These are phyloP conservation scores for Obba rivulosa DNA, from an alignment of 768 basidiomycete species.

Conservation along the genomic window DNA sequence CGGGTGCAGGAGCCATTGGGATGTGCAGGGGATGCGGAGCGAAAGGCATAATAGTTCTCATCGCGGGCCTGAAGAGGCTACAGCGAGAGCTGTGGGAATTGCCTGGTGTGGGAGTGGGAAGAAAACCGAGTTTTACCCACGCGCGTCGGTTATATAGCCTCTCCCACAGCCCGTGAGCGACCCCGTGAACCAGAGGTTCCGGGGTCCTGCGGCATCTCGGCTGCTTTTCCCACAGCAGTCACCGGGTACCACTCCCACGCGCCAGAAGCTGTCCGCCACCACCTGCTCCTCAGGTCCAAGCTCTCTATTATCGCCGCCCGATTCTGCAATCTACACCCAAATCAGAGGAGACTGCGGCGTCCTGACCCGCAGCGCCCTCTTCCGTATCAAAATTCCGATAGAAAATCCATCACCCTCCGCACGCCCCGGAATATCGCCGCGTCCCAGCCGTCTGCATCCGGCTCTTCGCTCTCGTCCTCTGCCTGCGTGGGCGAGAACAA, in stretches of 20 bases:
- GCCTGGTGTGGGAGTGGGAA: constrained; percentile 39
- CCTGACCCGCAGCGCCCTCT: too few relatives aligned
- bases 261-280: too few relatives aligned
- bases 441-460: constrained; percentile 11
- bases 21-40: constrained; percentile 37
- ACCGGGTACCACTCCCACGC: too few relatives aligned
- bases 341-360: too few relatives aligned
- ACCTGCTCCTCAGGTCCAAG: too few relatives aligned
- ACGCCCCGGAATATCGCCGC: constrained; percentile 18
- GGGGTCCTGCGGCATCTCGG: constrained; percentile 22
- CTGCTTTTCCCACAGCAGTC: background rate
- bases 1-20: constrained; percentile 35
- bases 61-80: constrained; percentile 13
- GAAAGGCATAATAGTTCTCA: constrained; percentile 19
- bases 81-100: constrained; percentile 39
- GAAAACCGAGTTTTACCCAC: constrained; percentile 29
- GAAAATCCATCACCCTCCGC: constrained; percentile 15
- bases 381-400: too few relatives aligned
- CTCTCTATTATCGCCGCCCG: too few relatives aligned
- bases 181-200: constrained; percentile 18
- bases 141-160: constrained; percentile 26
- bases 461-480: constrained; percentile 11
- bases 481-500: background rate
- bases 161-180: constrained; percentile 13
- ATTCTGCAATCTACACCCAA: too few relatives aligned